Base-by-base conservation (phyloP, 1,284 basidiomycete species). In the Cutaneotrichosporon mucoides region DNA sequence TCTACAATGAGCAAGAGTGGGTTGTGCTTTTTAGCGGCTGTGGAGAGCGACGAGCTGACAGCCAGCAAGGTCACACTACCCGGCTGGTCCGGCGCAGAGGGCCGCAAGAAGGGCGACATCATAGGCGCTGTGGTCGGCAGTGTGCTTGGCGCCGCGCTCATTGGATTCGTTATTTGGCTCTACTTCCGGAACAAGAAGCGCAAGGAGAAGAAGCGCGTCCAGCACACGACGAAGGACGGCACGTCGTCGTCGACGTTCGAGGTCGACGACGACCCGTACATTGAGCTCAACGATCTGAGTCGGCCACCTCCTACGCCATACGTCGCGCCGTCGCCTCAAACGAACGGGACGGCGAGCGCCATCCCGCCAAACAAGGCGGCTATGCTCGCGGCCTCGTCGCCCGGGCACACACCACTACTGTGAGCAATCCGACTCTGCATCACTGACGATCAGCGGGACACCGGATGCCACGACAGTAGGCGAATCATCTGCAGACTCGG, bases 1-100 rank as follows among this genome's bases (percentile, higher is more conserved):
- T 56, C n/a, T 56, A 49, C 47, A 24, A 16, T 9, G 37, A 51
- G 16, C 15, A 38, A 51, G 34, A 48, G 46, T 48, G 46, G n/a
- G 46, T 48, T n/a, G n/a, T n/a, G n/a, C n/a, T n/a, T n/a, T n/a
- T n/a, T n/a, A n/a, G n/a, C n/a, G 40, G 40, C n/a, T 6, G 24
- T 24, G 43, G 12, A 6, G 43, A 7, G n/a, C n/a, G 43, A 2
- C 13, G 24, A 12, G 42, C 33, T 53, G n/a, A 43, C 33, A 13
- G 2, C 11, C 35, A 45, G 33, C 11, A 35, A 52, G 7, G 16
- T 11, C 5, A 48, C 34, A 24, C n/a, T 48, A 33, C 46, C 46
- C 6, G 46, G 46, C 46, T 33, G 34, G 34, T 33, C 46, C 5
- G 46, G 34, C 5, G 13, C 33, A 11, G 46, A 6, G 10, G 42